Percentiles rank a stretch among this genome's conserved stretches.
phyloP scores from a whole-genome alignment of 768 basidiomycete species.

The Lactifluus rugatus region DNA sequence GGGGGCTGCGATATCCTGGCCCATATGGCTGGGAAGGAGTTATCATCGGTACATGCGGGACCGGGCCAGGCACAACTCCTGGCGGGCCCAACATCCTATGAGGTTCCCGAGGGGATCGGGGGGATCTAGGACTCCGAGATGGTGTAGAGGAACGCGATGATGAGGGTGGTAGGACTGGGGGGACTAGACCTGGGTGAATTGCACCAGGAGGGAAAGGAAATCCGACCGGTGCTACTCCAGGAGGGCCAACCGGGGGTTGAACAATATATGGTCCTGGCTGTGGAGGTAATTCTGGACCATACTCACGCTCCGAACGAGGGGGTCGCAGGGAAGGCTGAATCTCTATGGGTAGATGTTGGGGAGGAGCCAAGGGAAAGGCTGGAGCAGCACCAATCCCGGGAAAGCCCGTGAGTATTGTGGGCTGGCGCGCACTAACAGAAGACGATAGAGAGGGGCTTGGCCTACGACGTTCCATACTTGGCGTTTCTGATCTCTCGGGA shows the following conservation, averaged over 20 bases:
- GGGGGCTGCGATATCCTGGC: neutral
- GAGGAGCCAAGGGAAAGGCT: neutral
- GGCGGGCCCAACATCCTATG: neutral
- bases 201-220: too few relatives aligned
- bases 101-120: neutral
- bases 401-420: conserved; percentile 7
- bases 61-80: neutral
- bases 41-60: neutral
- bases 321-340: neutral
- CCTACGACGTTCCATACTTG: neutral
- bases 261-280: conserved; percentile 14
- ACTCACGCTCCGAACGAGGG: neutral
- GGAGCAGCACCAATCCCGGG: too few relatives aligned
- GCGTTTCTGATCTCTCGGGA: neutral
- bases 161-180: neutral
- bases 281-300: neutral
- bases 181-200: neutral
- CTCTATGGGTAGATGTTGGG: neutral
- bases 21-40: neutral
- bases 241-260: neutral
- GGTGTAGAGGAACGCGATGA: neutral
- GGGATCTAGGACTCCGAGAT: neutral
- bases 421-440: neutral
- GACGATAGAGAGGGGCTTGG: neutral
- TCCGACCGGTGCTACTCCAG: neutral